Conservation (phyloP, 2,329 filamentous ascomycete species). For the Phoma herbarum region DNA sequence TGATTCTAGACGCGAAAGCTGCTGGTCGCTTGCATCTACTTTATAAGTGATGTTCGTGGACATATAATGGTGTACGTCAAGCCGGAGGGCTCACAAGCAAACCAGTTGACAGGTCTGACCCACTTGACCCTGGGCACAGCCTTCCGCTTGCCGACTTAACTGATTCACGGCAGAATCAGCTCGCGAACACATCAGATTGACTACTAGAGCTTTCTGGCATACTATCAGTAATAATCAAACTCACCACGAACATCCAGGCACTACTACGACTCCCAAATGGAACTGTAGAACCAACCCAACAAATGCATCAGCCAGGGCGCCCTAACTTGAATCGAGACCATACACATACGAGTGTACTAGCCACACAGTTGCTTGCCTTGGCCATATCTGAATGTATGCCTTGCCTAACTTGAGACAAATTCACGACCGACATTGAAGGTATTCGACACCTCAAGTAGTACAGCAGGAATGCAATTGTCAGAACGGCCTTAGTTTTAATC, state of each 20-base stretch:
- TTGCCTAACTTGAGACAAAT: not conserved
- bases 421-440: no score
- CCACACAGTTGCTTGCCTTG: not conserved
- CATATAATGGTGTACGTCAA: conserved; percentile 13
- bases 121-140: conserved; percentile 35
- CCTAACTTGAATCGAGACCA: not conserved
- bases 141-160: conserved; percentile 11
- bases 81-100: conserved; percentile 36
- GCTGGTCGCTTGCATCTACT: conserved; percentile 16
- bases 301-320: not conserved
- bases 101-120: conserved; percentile 41
- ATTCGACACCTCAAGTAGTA: not conserved
- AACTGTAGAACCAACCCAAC: not conserved
- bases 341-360: not conserved
- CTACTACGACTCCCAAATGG: not conserved
- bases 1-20: conserved; percentile 23
- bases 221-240: not conserved
- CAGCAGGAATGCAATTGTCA: not conserved
- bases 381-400: not conserved
- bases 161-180: not conserved
- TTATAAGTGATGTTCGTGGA: conserved; percentile 15
- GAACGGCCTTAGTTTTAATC: not conserved
- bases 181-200: conserved; percentile 8
- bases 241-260: not conserved
- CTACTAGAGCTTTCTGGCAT: not conserved